phyloP scores from a whole-genome alignment of 192 early-diverging fungal species.

The Gryganskiella cystojenkinii region DNA sequence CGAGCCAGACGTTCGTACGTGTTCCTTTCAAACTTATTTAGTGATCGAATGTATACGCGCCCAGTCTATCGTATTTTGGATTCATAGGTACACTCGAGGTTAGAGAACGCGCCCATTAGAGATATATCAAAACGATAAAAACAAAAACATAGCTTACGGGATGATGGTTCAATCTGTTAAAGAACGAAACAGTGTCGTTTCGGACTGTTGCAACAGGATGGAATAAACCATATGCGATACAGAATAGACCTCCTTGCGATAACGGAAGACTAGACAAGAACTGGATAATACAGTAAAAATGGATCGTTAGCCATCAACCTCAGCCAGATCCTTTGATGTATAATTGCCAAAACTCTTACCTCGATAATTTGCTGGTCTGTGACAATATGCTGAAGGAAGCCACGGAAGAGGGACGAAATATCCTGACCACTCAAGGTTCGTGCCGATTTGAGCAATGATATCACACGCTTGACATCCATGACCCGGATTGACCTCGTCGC shows the following conservation, averaged over 20 bases:
- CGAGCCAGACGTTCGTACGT: constrained; percentile 48
- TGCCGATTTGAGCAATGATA: constrained; percentile 64
- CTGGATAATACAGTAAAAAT: constrained; percentile 26
- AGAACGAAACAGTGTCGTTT: constrained; percentile 75
- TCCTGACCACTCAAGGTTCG: constrained; percentile 67
- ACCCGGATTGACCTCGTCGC: constrained; percentile 66
- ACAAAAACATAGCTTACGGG: constrained; percentile 51
- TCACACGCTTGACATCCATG: constrained; percentile 78
- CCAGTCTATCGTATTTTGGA: constrained; percentile 24
- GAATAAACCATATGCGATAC: constrained; percentile 85
- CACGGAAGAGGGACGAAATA: constrained; percentile 75
- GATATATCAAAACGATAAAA: not conserved
- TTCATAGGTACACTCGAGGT: no score
- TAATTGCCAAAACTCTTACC: constrained; percentile 40
- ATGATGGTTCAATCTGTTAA: constrained; percentile 77
- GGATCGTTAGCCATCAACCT: no score
- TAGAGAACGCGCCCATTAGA: not conserved
- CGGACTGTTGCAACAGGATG: constrained; percentile 76
- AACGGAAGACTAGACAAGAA: constrained; percentile 80
- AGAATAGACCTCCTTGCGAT: constrained; percentile 82
- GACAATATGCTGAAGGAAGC: constrained; percentile 71
- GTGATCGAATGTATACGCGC: constrained; percentile 31
- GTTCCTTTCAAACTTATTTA: constrained; percentile 41
- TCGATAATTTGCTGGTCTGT: constrained; percentile 86
- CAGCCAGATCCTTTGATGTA: not conserved